Percentiles rank a stretch among this genome's conserved stretches.
Evolutionary conservation across 2,329 filamentous ascomycete genomes (phyloP).

Genomic region (Xylaria sp.): DNA sequence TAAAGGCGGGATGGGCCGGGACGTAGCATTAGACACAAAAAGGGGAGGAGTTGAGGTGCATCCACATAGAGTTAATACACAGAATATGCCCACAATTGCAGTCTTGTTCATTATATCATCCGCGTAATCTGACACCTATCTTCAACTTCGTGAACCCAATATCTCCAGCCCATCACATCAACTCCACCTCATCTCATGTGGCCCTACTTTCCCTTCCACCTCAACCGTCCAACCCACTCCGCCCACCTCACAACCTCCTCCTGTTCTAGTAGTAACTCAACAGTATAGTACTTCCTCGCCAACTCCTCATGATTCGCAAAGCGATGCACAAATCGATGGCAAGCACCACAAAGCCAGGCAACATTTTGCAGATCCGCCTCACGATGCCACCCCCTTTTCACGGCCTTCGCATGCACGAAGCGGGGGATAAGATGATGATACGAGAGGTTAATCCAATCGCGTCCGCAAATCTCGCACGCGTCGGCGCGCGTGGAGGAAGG

Average conservation of each 20-base stretch:
- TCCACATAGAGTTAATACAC: no score
- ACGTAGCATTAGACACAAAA: no score
- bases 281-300: slow-evolving; percentile 75
- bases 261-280: slow-evolving; percentile 74
- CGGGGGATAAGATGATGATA: slow-evolving; percentile 91
- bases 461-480: slow-evolving; percentile 79
- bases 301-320: slow-evolving; percentile 81
- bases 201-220: slow-evolving; percentile 72
- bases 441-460: slow-evolving; percentile 78
- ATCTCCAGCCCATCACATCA: no score
- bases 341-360: slow-evolving; percentile 86
- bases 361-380: slow-evolving; percentile 80
- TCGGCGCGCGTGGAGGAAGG: slow-evolving; percentile 65
- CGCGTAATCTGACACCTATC: neutral
- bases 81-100: no score
- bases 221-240: slow-evolving; percentile 75
- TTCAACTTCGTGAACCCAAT: neutral
- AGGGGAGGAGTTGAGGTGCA: no score
- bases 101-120: neutral
- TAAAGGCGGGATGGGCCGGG: no score
- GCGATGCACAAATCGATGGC: slow-evolving; percentile 83
- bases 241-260: slow-evolving; percentile 78
- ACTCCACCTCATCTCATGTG: no score
- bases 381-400: slow-evolving; percentile 82
- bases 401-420: slow-evolving; percentile 76